phyloP scores from a whole-genome alignment of 257 asterid species.

The Orobanche coerulescens region DNA sequence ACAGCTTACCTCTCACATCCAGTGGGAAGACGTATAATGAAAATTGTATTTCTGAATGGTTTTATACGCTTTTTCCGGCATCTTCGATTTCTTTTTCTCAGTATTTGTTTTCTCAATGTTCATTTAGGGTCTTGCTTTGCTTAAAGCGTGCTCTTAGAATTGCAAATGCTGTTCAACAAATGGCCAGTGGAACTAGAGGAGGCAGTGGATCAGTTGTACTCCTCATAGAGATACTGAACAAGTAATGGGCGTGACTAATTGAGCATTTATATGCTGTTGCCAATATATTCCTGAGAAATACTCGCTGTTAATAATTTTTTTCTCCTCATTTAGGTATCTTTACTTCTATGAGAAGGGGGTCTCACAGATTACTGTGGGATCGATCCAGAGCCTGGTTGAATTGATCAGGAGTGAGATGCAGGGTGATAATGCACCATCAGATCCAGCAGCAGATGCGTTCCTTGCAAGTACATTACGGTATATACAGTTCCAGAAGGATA shows the following conservation, averaged over 20 bases:
- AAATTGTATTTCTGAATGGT: background rate
- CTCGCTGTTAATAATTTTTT: background rate
- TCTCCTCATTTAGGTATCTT: slow-evolving; percentile 54
- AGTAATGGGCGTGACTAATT: slow-evolving; percentile 36
- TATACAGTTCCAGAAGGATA: slow-evolving; percentile 90
- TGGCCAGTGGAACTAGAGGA: slow-evolving; percentile 89
- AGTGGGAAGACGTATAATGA: background rate
- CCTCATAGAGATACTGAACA: slow-evolving; percentile 89
- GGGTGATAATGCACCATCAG: slow-evolving; percentile 50
- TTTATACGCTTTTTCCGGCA: background rate
- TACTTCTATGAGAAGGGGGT: slow-evolving; percentile 96
- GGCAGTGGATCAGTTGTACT: slow-evolving; percentile 72
- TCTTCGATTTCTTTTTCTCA: background rate
- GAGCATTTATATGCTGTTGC: slow-evolving; percentile 3
- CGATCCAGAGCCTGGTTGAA: slow-evolving; percentile 77
- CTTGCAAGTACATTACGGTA: slow-evolving; percentile 82
- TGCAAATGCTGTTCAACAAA: slow-evolving; percentile 95
- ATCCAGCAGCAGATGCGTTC: slow-evolving; percentile 74
- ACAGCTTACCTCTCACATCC: background rate
- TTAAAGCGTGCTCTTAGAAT: slow-evolving; percentile 92
- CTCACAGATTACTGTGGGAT: slow-evolving; percentile 64
- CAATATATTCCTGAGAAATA: background rate
- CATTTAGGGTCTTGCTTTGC: slow-evolving; percentile 83
- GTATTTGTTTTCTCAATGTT: slow-evolving; percentile 11
- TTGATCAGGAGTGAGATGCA: slow-evolving; percentile 71